Evolutionary conservation across 1,284 basidiomycete genomes (phyloP), one percentile per base, ranked within the genome.

Genomic region (Termitomyces sp.): DNA sequence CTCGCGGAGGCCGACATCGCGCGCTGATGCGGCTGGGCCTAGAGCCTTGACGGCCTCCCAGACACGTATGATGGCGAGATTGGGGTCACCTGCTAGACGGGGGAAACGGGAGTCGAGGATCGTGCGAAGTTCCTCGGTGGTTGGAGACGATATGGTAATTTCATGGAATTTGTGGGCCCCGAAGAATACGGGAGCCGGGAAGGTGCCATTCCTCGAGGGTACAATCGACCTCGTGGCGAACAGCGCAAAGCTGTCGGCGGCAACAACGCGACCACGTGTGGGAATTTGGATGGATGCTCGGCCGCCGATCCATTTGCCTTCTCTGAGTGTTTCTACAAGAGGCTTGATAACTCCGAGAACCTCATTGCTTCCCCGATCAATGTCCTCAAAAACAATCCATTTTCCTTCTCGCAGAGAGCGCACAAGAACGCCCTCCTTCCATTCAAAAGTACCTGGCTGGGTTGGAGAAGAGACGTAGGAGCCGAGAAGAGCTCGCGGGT

Each of bases 321-420:
- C 69, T 1, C 80, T 75, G n/a, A 96, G 73, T 24, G 88, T 89
- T 64, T 96, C 88, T 0, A 89, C 78, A 18, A 98, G 78, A 4
- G 91, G 89, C 43, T 91, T 85, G 59, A 96, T 76, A 21, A 89
- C 79, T 0, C 90, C 90, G 5, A 97, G 79, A 5, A 97, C 86
- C 64, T 97, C 94, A 56, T 78, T 85, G 55, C 88, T 89, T 11
- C 87, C 94, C 49, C 85, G 79, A 69, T 99, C 97, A 45, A 99
- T 85, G 64, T 98, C 93, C 65, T 97, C 88, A 41, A 99, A 81
- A 2, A 99, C 84, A 2, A 99, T 77, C 96, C 97, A 99, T 64
- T 86, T 85, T 11, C 97, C 97, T 60, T 91, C 85, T 39, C 85
- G 81, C 75, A 99, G 88, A 0, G 96, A 91, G 43, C 91, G 88